Evolutionary conservation across 2,329 filamentous ascomycete species (phyloP), one percentile per base, ranked within the genome.

Genomic region (Colletotrichum tropicale): DNA sequence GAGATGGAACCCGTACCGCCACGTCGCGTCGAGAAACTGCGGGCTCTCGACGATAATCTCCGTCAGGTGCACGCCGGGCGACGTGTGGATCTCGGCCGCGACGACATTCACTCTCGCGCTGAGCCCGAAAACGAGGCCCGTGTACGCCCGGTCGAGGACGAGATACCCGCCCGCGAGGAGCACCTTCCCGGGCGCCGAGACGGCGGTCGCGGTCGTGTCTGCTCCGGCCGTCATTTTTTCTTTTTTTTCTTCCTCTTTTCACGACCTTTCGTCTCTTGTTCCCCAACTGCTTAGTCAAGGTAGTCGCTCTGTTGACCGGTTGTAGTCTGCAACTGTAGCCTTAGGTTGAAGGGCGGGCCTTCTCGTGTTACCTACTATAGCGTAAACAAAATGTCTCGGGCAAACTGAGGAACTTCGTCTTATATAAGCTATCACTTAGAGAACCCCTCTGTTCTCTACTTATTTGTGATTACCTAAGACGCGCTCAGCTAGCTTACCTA

Each of bases 151-250:
- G 87, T 98, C 96, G 61, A 99, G 93, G 26, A 98, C 96, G 61
- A 98, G 92, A 85, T 98, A 99, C 77, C 97, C 97, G 78, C 97
- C 97, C 6, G 96, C 95, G 70, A 98, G 91, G 78, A 99, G 91
- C 76, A 99, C 97, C 88, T 99, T 99, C 80, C 97, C 97, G 21
- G 97, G 97, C 26, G 97, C 96, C 77, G 97, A 98, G 78, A 98
- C 91, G 81, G 93, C 93, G 28, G 82, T 86, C 30, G 82, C 85
- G 65, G 87, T 85, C 65, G 87, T 83, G 80, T 84, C 82, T 71
- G 36, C 61, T 16, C 71, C 52, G 28, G 67, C 66, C 26, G 74
- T 67, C 74, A 75, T 75, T 30, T 48, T 66, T 52, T n/a, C 18
- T 13, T 34, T 28, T 55, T 30, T 21, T 10, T 26, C 18, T 5